Conservation (phyloP, 1,284 basidiomycete species). For the Microbotryum saponariae region DNA sequence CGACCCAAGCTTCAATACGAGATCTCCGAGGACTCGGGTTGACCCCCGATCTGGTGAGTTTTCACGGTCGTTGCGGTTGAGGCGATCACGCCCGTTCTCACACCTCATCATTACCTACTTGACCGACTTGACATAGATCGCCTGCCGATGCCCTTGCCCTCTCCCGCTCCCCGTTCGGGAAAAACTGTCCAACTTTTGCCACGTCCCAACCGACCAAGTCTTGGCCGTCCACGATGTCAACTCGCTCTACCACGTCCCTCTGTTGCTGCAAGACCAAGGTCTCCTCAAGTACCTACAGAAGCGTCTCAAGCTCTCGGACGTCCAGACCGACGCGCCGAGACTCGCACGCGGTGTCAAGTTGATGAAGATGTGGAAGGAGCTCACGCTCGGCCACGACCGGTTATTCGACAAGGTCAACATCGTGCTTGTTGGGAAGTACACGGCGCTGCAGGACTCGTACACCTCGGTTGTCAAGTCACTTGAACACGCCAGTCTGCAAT, state of each 20-base stretch:
- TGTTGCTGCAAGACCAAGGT: slow-evolving; percentile 85
- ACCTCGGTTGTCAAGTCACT: slow-evolving; percentile 97
- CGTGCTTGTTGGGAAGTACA: slow-evolving; percentile 96
- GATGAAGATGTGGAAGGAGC: slow-evolving; percentile 66
- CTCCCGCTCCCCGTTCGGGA: slow-evolving; percentile 78
- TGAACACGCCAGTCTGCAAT: slow-evolving; percentile 91
- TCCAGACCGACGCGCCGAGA: slow-evolving; percentile 54
- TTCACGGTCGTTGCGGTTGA: background rate
- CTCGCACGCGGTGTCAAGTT: slow-evolving; percentile 58
- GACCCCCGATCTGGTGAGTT: slow-evolving; percentile 76
- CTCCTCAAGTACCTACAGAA: slow-evolving; percentile 77
- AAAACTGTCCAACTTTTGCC: slow-evolving; percentile 99
- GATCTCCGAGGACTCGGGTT: slow-evolving; percentile 88
- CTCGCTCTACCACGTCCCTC: slow-evolving; percentile 95
- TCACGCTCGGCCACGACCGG: slow-evolving; percentile 79
- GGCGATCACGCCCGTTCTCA: background rate
- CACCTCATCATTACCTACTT: no score
- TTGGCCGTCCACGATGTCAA: slow-evolving; percentile 93
- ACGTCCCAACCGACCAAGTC: slow-evolving; percentile 87
- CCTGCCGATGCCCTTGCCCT: slow-evolving; percentile 65
- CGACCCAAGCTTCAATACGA: slow-evolving; percentile 93
- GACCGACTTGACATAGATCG: slow-evolving; percentile 56
- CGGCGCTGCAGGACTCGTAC: slow-evolving; percentile 93
- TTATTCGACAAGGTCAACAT: slow-evolving; percentile 86
- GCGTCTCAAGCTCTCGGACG: slow-evolving; percentile 62